phyloP scores from a whole-genome alignment of 2,329 filamentous ascomycete genomes.

The Claviceps pazoutovae region DNA sequence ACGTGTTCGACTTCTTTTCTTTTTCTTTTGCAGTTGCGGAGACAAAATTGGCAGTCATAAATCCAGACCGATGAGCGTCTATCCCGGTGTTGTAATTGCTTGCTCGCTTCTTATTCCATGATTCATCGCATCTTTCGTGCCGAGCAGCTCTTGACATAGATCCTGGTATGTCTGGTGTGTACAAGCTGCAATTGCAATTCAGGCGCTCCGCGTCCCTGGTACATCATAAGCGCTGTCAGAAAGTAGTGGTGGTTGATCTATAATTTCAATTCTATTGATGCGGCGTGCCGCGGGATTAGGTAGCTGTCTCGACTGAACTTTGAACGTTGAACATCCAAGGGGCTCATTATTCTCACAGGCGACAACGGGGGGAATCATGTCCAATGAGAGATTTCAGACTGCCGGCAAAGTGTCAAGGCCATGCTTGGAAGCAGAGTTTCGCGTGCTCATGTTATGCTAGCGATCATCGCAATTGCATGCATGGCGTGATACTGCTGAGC shows the following conservation, averaged over 20 bases:
- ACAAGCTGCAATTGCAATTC: neutral
- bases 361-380: neutral
- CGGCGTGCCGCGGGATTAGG: neutral
- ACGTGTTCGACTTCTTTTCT: neutral
- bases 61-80: no score
- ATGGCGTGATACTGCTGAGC: neutral
- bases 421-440: neutral
- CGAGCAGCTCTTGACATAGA: neutral
- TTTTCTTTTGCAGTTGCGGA: neutral
- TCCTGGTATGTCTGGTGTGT: no score
- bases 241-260: neutral
- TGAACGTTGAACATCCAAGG: no score
- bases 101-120: neutral
- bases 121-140: neutral
- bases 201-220: neutral
- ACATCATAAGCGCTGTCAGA: neutral
- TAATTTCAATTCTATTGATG: neutral
- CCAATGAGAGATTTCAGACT: neutral
- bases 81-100: neutral
- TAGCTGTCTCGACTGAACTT: neutral
- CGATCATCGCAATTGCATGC: neutral
- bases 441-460: neutral
- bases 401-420: neutral
- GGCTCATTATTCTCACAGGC: neutral
- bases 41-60: neutral